These are phyloP conservation scores for Veloboletus limbatus DNA, from an alignment of 1,284 basidiomycete genomes.

Conservation along the genomic window DNA sequence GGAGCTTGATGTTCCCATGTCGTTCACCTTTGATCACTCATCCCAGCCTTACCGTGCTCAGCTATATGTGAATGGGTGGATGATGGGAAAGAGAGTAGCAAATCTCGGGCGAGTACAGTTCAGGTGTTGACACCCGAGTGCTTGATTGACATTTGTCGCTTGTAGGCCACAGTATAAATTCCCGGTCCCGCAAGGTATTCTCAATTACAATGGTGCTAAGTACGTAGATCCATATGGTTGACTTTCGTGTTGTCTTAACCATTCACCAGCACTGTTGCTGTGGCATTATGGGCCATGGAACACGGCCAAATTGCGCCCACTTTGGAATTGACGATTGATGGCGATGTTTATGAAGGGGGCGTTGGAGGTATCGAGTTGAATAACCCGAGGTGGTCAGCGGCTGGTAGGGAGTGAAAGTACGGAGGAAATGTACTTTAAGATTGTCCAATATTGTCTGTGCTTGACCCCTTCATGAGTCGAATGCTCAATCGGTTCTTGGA, in stretches of 20 bases:
- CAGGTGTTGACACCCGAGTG: background rate
- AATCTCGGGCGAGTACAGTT: conserved; percentile 56
- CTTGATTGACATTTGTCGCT: conserved; percentile 6
- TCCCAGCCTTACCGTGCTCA: conserved; percentile 66
- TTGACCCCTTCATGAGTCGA: background rate
- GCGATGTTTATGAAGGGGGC: conserved; percentile 61
- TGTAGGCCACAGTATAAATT: conserved; percentile 70
- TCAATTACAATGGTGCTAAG: conserved; percentile 71
- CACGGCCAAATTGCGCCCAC: conserved; percentile 47
- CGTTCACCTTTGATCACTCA: conserved; percentile 63
- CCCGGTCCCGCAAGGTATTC: conserved; percentile 74
- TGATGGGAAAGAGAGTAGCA: conserved; percentile 73
- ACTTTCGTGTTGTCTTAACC: background rate
- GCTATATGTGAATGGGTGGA: conserved; percentile 83
- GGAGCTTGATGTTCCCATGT: conserved; percentile 62
- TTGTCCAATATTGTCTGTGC: background rate
- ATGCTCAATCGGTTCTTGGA: background rate
- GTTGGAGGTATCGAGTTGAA: conserved; percentile 53
- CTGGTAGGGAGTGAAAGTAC: conserved; percentile 32
- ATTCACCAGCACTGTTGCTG: conserved; percentile 59
- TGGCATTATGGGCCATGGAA: conserved; percentile 69
- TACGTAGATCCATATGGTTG: conserved; percentile 36
- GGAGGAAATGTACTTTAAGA: background rate
- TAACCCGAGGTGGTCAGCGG: conserved; percentile 57
- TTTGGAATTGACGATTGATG: conserved; percentile 55